Percentiles rank a stretch among this genome's conserved stretches.
These are phyloP conservation scores for Aspergillus coremiiformis DNA, from an alignment of 495 filamentous ascomycete genomes.

Conservation along the genomic window DNA sequence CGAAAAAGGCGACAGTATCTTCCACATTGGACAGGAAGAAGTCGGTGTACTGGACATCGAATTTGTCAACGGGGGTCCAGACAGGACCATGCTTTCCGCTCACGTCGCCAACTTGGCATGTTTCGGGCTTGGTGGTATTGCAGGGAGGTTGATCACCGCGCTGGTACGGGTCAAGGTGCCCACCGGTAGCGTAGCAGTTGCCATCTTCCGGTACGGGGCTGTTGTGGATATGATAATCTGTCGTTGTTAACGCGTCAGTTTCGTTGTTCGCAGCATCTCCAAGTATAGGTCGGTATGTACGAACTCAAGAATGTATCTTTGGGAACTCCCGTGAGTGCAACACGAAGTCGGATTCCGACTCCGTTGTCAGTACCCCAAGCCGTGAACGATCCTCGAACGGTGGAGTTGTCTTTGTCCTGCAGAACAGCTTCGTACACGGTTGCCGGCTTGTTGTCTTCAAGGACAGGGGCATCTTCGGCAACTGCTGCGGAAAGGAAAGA, in stretches of 20 bases:
- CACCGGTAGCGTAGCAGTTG: slow-evolving; percentile 67
- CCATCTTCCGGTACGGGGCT: slow-evolving; percentile 63
- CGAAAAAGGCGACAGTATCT: slow-evolving; percentile 60
- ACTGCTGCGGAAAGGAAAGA: slow-evolving; percentile 31
- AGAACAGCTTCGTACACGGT: slow-evolving; percentile 53
- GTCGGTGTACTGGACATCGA: slow-evolving; percentile 52
- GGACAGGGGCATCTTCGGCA: slow-evolving; percentile 45
- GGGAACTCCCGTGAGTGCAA: slow-evolving; percentile 62
- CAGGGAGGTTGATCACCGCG: slow-evolving; percentile 61
- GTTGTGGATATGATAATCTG: slow-evolving; percentile 81
- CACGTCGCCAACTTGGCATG: slow-evolving; percentile 80
- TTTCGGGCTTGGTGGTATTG: slow-evolving; percentile 50
- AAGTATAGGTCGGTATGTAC: not conserved
- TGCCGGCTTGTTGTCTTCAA: slow-evolving; percentile 56
- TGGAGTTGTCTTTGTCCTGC: slow-evolving; percentile 45
- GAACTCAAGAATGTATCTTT: not conserved
- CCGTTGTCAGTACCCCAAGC: slow-evolving; percentile 50
- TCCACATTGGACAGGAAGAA: slow-evolving; percentile 54
- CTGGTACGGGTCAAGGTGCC: slow-evolving; percentile 60
- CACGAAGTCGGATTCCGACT: slow-evolving; percentile 53
- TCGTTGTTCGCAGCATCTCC: not conserved
- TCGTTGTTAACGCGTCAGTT: not conserved
- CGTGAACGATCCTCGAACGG: slow-evolving; percentile 53
- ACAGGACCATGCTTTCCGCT: slow-evolving; percentile 74
- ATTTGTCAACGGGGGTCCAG: slow-evolving; percentile 32